Base-by-base conservation (phyloP, 2,329 filamentous ascomycete genomes). In the Neofusicoccum umdonicola region DNA sequence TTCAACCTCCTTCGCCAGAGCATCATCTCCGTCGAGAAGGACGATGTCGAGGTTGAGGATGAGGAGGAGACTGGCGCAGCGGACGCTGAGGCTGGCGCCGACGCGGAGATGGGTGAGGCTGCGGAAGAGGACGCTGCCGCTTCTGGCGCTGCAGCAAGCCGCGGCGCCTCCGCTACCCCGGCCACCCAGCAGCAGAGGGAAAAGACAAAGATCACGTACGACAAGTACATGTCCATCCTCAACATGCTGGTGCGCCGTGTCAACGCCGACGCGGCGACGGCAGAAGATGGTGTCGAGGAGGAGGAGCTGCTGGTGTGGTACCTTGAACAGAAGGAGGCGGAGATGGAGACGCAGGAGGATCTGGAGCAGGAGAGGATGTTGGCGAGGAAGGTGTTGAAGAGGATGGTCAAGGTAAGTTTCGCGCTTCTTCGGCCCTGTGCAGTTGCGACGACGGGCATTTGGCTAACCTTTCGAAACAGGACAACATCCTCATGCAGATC, bases 1-100 rank as follows among this genome's bases (percentile, higher is more conserved):
- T 98, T 90, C 77, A 92, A 95, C 71, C 85, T 99, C 9, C 86
- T 99, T 12, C 85, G 93, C 47, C 93, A 97, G 79, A 95, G 91
- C 77, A 99, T 99, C 76, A 97, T 99, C 72, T 95, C 91, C 1
- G 95, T 99, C 31, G 95, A 99, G 79, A 95, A 98, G 73, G 95
- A 99, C 71, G 95, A 99, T 71, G 88, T 99, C 15, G 94, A 98
- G 73, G 89, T 99, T 67, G 92, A 97, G 62, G 93, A 93, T 5
- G 86, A 89, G 5, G 89, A 92, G 3, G 90, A 91, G 19, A 86
- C 87, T 19, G 82, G 80, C 67, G 82, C 83, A 66, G 76, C 80
- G 65, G 83, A 79, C 48, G 80, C 73, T 13, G 83, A 84, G 2
- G 84, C 84, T 2, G 82, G 83, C 45, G 74, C 72, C 34, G 81